These are phyloP conservation scores for Aspergillus asperescens DNA, from an alignment of 495 filamentous ascomycete genomes.

Conservation along the genomic window DNA sequence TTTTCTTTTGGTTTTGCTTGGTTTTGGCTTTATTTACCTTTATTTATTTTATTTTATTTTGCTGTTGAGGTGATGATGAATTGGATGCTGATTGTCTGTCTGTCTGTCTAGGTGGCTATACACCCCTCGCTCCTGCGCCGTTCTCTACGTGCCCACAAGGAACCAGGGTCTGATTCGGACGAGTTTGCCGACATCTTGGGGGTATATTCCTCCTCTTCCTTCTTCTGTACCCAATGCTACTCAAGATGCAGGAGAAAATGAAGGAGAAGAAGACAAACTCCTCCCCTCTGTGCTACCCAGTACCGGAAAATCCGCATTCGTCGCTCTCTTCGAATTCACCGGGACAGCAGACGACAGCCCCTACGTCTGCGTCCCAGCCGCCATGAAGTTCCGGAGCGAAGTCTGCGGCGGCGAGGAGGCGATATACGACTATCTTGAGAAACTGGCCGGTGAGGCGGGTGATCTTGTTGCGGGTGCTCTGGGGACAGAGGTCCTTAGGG, in stretches of 20 bases:
- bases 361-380: slow-evolving; percentile 65
- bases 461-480: slow-evolving; percentile 52
- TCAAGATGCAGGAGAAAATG: not conserved
- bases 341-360: slow-evolving; percentile 69
- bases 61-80: no score
- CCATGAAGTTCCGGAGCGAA: slow-evolving; percentile 59
- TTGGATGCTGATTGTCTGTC: not conserved
- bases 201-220: slow-evolving; percentile 37
- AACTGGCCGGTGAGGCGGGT: slow-evolving; percentile 57
- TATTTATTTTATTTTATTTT: no score
- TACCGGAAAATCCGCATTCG: slow-evolving; percentile 51
- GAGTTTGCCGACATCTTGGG: slow-evolving; percentile 65
- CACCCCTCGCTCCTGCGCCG: slow-evolving; percentile 71
- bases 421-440: slow-evolving; percentile 54
- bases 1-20: no score
- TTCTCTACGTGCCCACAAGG: slow-evolving; percentile 68
- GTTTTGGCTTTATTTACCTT: no score
- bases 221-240: no score
- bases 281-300: slow-evolving; percentile 26
- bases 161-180: slow-evolving; percentile 72
- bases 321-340: slow-evolving; percentile 69
- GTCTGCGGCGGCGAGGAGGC: slow-evolving; percentile 69
- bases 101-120: slow-evolving; percentile 63
- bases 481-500: slow-evolving; percentile 57
- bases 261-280: slow-evolving; percentile 11